phyloP scores from a whole-genome alignment of 257 asterid genomes.

The Jasminum sambac region DNA sequence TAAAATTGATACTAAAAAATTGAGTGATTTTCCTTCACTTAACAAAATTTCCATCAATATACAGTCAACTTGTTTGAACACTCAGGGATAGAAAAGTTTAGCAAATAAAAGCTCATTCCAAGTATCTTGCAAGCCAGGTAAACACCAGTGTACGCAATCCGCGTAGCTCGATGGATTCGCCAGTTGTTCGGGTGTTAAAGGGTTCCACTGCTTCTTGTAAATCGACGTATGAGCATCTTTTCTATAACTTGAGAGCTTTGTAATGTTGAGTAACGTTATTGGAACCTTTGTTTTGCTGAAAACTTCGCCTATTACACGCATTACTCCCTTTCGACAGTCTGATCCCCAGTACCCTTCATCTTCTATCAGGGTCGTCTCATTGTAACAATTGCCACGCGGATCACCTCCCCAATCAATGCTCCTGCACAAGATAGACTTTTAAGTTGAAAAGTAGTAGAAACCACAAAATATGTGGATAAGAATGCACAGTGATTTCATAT shows the following conservation, averaged over 20 bases:
- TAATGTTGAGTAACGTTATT: conserved; percentile 44
- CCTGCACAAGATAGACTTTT: conserved; percentile 20
- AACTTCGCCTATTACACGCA: conserved; percentile 39
- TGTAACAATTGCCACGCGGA: conserved; percentile 35
- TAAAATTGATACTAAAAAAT: too few relatives aligned
- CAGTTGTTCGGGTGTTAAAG: conserved; percentile 37
- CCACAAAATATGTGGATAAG: too few relatives aligned
- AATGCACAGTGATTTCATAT: too few relatives aligned
- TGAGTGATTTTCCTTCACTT: too few relatives aligned
- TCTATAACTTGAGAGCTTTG: conserved; percentile 39
- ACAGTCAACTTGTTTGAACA: not conserved
- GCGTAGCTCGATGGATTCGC: conserved; percentile 49
- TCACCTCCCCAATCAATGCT: conserved; percentile 53
- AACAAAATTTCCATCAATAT: not conserved
- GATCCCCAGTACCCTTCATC: conserved; percentile 47
- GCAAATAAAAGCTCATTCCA: conserved; percentile 54
- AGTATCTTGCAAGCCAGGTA: conserved; percentile 54
- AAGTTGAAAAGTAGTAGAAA: not conserved
- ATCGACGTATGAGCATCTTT: conserved; percentile 54
- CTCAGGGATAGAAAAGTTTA: conserved; percentile 45
- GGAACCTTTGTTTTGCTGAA: conserved; percentile 39
- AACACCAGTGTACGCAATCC: conserved; percentile 53
- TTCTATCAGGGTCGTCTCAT: conserved; percentile 37
- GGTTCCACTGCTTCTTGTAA: conserved; percentile 53
- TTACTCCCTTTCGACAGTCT: conserved; percentile 40